Evolutionary conservation across 2,329 filamentous ascomycete species (phyloP), one percentile per base, ranked within the genome.

Genomic region (Didymella exigua): DNA sequence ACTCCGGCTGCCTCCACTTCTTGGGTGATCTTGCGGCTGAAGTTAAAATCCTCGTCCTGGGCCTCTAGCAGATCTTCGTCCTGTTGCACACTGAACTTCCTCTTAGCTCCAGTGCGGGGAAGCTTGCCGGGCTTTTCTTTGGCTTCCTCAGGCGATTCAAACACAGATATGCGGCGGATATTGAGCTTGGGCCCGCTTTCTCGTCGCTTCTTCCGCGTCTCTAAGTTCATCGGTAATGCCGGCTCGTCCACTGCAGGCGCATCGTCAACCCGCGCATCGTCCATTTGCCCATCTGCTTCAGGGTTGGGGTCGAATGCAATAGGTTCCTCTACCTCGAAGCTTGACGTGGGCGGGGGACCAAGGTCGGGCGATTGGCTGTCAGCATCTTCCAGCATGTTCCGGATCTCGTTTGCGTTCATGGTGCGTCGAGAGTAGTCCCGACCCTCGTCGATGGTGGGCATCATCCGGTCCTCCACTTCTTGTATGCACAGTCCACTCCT

Each of bases 401-500:
- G 74, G 33, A 89, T 86, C 63, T 90, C 84, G 7, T 86, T 84
- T 19, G 80, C 79, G 60, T 85, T 87, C 67, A 92, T 78, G 9
- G 89, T 90, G 62, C 81, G 80, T 47, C 89, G 80, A 10, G 88
- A 86, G 66, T 84, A 90, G 2, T 80, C 75, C 66, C 89, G 90
- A 69, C 85, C 84, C 72, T 93, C 90, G 31, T 82, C 77, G 45
- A 93, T 91, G 1, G 86, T 85, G 8, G 87, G 84, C 61, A 90
- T 71, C 66, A 84, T 79, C 19, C 81, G 80, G 61, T 86, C 81
- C 60, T 83, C 78, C 21, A 77, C 66, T 49, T 72, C 69, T 41
- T 72, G 69, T 11, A 75, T 52, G 3, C 70, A 68, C 36, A 71
- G 49, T 27, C 68, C 86, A 80, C 67, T 82, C 77, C 56, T 81